These are phyloP conservation scores for Podospora sp. DNA, from an alignment of 495 filamentous ascomycete species.

Conservation along the genomic window DNA sequence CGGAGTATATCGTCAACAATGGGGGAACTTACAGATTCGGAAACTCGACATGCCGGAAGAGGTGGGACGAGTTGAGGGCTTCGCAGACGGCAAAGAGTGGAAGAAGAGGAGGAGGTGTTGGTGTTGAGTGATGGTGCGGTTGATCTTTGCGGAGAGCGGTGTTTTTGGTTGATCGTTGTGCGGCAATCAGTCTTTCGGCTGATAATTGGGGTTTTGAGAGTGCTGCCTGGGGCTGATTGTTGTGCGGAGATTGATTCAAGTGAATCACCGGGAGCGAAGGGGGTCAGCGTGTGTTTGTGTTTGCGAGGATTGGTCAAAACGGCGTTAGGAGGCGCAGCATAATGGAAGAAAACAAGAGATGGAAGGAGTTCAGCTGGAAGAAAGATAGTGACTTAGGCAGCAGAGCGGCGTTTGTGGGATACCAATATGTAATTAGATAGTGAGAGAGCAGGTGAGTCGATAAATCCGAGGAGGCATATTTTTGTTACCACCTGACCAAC, in stretches of 20 bases:
- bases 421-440: neutral
- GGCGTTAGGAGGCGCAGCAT: neutral
- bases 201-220: too few species aligned
- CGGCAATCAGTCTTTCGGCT: too few species aligned
- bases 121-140: neutral
- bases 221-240: too few species aligned
- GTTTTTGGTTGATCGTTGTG: neutral
- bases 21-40: conserved; percentile 87
- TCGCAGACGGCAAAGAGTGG: conserved; percentile 23
- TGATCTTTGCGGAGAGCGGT: neutral
- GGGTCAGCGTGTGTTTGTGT: neutral
- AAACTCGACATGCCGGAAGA: conserved; percentile 84
- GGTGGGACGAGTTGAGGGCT: conserved; percentile 61
- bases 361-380: too few species aligned
- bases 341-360: neutral
- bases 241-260: too few species aligned
- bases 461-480: neutral
- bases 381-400: neutral
- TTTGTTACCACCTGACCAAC: neutral
- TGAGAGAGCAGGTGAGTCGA: neutral
- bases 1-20: conserved; percentile 66
- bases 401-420: neutral
- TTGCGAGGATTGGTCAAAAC: conserved; percentile 1
- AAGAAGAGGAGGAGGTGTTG: neutral
- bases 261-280: too few species aligned